These are phyloP conservation scores for Polymyxa betae DNA, from an alignment of 208 protist genomes.

Conservation along the genomic window DNA sequence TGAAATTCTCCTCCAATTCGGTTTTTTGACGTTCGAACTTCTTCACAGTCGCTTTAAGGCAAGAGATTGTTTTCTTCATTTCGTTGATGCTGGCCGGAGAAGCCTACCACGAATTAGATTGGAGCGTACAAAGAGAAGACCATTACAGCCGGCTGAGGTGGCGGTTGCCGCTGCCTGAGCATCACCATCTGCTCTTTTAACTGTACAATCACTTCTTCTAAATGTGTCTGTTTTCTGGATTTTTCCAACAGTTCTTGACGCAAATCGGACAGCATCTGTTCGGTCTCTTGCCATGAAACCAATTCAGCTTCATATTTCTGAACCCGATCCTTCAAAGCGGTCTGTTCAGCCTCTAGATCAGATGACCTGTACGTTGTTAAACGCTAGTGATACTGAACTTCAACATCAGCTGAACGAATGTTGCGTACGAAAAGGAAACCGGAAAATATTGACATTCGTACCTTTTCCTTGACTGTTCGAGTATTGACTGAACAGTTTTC, in stretches of 20 bases:
- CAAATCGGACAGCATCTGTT: background rate
- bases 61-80: too few relatives aligned
- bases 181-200: background rate
- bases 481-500: background rate
- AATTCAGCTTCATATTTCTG: background rate
- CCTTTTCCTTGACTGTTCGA: background rate
- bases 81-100: too few relatives aligned
- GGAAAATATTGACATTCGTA: background rate
- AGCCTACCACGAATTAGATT: too few relatives aligned
- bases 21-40: too few relatives aligned
- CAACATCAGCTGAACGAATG: background rate
- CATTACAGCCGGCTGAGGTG: background rate
- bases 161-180: background rate
- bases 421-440: background rate
- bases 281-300: background rate
- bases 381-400: background rate
- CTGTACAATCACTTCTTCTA: slow-evolving; percentile 26
- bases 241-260: background rate
- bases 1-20: too few relatives aligned
- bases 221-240: background rate
- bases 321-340: background rate
- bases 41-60: too few relatives aligned
- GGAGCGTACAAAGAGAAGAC: too few relatives aligned
- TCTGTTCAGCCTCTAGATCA: background rate
- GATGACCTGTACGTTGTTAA: too few relatives aligned